Evolutionary conservation across 805 yeast genomes (phyloP).

Genomic region (Candida nemodendra): DNA sequence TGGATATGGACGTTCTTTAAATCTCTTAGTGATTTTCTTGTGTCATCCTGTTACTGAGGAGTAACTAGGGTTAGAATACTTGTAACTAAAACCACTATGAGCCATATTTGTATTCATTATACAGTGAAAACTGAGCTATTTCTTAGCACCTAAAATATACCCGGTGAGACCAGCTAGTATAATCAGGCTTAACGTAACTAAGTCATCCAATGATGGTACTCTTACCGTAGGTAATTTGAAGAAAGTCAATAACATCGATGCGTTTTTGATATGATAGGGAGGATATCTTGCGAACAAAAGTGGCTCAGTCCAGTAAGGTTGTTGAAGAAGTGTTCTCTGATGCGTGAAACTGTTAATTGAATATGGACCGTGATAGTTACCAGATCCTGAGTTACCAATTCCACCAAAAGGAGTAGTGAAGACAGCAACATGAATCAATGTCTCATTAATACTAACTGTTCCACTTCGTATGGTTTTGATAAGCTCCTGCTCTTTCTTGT

Average conservation of each 20-base stretch:
- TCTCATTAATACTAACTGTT: slow-evolving; percentile 68
- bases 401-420: slow-evolving; percentile 85
- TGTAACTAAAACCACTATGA: too few species aligned
- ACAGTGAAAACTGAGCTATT: too few species aligned
- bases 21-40: too few species aligned
- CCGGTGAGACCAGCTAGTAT: slow-evolving; percentile 3
- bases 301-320: slow-evolving; percentile 60
- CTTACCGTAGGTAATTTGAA: slow-evolving; percentile 10
- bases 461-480: slow-evolving; percentile 70
- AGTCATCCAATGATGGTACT: slow-evolving; percentile 1
- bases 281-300: slow-evolving; percentile 63
- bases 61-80: too few species aligned
- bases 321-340: slow-evolving; percentile 62
- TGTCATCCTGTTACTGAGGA: too few species aligned
- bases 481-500: slow-evolving; percentile 44
- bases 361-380: slow-evolving; percentile 74
- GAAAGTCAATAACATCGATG: slow-evolving; percentile 2
- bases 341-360: slow-evolving; percentile 77
- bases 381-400: slow-evolving; percentile 79
- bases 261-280: slow-evolving; percentile 45
- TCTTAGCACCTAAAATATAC: slow-evolving; percentile 2
- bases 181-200: neutral
- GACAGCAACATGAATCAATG: slow-evolving; percentile 67
- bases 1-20: too few species aligned
- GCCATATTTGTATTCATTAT: too few species aligned